Evolutionary conservation across 2,329 filamentous ascomycete genomes (phyloP), one percentile per base, ranked within the genome.

Genomic region (Coniochaeta pulveracea): DNA sequence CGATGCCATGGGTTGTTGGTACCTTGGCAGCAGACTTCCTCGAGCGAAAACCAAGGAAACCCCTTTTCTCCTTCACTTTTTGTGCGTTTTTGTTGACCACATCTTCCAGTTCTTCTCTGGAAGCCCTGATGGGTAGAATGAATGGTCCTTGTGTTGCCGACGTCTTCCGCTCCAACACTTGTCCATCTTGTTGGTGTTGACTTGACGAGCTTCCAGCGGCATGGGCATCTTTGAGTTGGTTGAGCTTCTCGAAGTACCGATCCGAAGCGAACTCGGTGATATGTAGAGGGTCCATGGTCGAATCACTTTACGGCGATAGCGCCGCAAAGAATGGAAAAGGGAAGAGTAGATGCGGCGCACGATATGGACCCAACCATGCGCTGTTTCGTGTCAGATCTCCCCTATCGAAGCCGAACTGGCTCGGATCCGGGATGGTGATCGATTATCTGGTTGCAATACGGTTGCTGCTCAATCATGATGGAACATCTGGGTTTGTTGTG

Each of bases 241-340:
- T 64, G 39, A 78, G 52, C 55, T 80, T 80, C 35, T 67, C 65
- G 43, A 77, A 73, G 48, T 76, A 80, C 42, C 69, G 69, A 52
- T 71, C 63, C 27, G 75, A 80, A 40, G 72, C 75, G 55, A 80
- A 80, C 52, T 80, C 75, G 39, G 74, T 76, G 40, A 75, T 63
- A 42, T 77, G 73, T 44, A 67, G 63, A 47, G 69, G 71, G 42
- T 78, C 74, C 72, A 77, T 76, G 35, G n/a, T 17, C 39, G 22
- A 26, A 31, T 27, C 33, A 34, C 26, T 43, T 34, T 31, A 17
- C 38, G 39, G 42, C 32, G 29, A 45, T 18, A 42, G 39, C 38
- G 42, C 34, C 42, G 38, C 34, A 34, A 28, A 41, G 35, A 34
- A 35, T 33, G 35, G 16, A 30, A 33, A 6, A 37, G 37, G 25